Percentiles rank a stretch among this genome's conserved stretches.
These are phyloP conservation scores for Triangularia verruculosa DNA, from an alignment of 2,329 filamentous ascomycete genomes.

Conservation along the genomic window DNA sequence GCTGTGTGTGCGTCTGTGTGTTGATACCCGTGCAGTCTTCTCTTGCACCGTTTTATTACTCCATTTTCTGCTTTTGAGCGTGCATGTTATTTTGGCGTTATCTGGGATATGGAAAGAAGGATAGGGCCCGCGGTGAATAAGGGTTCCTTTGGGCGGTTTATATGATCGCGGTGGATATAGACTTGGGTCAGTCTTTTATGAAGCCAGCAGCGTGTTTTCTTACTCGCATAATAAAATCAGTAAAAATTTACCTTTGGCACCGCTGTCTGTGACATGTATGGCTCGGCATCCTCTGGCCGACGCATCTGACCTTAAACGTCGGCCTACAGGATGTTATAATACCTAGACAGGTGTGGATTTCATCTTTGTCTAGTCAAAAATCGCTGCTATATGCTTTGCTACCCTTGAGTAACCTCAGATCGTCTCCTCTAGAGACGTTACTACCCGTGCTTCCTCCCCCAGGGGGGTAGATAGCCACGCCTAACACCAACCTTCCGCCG, in stretches of 20 bases:
- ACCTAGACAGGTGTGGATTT: no score
- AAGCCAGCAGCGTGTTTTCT: not conserved
- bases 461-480: no score
- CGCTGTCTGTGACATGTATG: not conserved
- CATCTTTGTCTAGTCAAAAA: no score
- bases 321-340: no score
- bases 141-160: not conserved
- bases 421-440: no score
- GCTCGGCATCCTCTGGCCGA: not conserved
- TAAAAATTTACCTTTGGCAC: not conserved
- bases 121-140: not conserved
- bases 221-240: not conserved
- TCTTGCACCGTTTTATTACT: not conserved
- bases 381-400: no score
- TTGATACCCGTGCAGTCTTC: not conserved
- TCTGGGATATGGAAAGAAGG: not conserved
- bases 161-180: not conserved
- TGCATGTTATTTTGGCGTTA: not conserved
- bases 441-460: no score
- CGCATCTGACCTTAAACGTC: no score
- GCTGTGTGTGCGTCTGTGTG: not conserved
- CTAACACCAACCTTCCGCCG: no score
- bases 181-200: not conserved
- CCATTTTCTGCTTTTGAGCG: not conserved
- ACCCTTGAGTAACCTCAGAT: no score